Conservation (phyloP, 208 protist species). For the Wallacemonas sp. region DNA sequence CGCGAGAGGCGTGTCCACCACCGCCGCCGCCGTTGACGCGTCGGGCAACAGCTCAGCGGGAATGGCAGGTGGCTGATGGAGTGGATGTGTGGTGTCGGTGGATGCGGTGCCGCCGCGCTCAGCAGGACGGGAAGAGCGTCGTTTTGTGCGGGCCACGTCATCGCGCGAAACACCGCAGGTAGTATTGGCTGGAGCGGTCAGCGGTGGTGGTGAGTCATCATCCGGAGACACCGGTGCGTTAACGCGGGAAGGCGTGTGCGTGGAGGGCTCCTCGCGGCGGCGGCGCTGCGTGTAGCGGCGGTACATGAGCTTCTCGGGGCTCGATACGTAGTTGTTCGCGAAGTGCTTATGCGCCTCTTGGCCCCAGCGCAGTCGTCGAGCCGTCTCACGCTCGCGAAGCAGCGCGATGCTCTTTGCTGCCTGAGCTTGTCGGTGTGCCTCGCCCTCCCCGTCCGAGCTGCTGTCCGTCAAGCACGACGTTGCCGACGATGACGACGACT, state of each 20-base stretch:
- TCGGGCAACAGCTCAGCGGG: background rate
- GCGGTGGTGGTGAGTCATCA: background rate
- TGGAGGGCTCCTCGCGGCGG: background rate
- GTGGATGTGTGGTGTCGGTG: too few species aligned
- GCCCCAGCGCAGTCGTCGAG: constrained; percentile 23
- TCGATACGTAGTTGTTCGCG: constrained; percentile 28
- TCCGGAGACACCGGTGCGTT: too few species aligned
- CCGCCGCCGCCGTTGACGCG: background rate
- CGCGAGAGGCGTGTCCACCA: too few species aligned
- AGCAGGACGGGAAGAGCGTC: too few species aligned
- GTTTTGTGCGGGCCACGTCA: too few species aligned
- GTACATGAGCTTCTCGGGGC: constrained; percentile 36
- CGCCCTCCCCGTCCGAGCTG: background rate
- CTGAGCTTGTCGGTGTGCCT: background rate
- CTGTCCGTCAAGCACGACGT: background rate
- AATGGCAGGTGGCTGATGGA: background rate
- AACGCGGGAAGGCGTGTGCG: background rate
- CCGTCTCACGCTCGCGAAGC: constrained; percentile 12
- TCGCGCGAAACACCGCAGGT: too few species aligned
- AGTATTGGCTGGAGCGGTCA: background rate
- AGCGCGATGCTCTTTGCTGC: constrained; percentile 8
- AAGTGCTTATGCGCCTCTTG: constrained; percentile 33
- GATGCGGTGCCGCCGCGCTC: too few species aligned
- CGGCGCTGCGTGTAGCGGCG: constrained; percentile 2
- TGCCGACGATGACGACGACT: background rate